Evolutionary conservation across 2,329 filamentous ascomycete genomes (phyloP), one percentile per base, ranked within the genome.

Genomic region (Phoma sp.): DNA sequence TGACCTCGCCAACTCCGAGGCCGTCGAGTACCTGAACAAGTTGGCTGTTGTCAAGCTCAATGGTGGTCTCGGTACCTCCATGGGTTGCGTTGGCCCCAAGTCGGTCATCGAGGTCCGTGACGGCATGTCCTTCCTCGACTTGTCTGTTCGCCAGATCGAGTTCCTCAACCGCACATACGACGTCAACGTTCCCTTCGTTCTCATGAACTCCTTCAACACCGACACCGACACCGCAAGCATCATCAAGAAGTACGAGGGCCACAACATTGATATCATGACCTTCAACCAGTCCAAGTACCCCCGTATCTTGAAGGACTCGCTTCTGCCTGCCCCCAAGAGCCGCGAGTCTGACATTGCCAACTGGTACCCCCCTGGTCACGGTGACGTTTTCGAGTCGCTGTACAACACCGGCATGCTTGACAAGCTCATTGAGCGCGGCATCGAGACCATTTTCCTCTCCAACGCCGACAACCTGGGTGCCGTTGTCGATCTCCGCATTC

Each of bases 191-290:
- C 95, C 95, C 43, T 97, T 99, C 79, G 88, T 99, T 66, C 88
- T 99, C 69, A 99, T 99, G 95, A 99, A 99, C 88, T 98, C 95
- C 51, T 99, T 99, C 90, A 99, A 99, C 86, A 99, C 95, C 76
- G 93, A 99, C 77, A 87, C 93, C 71, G 95, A 99, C 75, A 99
- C 95, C 46, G 92, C 93, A 60, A 92, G 91, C 79, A 99, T 99
- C 80, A 99, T 99, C 84, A 99, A 99, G 88, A 99, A 99, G 84
- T 99, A 98, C 81, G 93, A 99, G 83, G 95, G 95, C 62, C 95
- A 99, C 86, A 97, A 97, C 77, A 96, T 99, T 73, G 95, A 99
- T 76, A 98, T 99, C 77, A 84, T 98, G 77, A 98, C 95, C 76
- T 99, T 99, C 88, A 99, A 99, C 85, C 95, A 99, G 82, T 99